Conservation (phyloP, 306 rosid species). For the Cicer judaicum region DNA sequence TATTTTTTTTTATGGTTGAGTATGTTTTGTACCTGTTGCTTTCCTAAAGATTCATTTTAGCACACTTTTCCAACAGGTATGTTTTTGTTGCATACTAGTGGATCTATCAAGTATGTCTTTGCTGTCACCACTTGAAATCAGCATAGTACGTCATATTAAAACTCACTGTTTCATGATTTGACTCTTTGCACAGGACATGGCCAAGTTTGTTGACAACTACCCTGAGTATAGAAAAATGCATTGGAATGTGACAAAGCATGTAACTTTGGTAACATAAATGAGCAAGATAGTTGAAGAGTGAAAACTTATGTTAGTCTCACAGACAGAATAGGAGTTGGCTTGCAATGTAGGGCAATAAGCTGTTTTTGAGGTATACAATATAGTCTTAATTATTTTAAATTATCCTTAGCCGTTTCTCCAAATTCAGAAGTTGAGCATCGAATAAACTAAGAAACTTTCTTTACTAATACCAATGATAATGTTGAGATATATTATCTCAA, state of each 20-base stretch:
- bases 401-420: slow-evolving; percentile 29
- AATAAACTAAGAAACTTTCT: slow-evolving; percentile 3
- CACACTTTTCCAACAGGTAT: too few relatives aligned
- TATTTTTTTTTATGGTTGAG: too few relatives aligned
- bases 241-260: slow-evolving; percentile 96
- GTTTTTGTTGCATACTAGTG: slow-evolving; percentile 55
- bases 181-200: slow-evolving; percentile 86
- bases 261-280: slow-evolving; percentile 93
- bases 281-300: slow-evolving; percentile 84
- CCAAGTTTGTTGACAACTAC: slow-evolving; percentile 91
- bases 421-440: slow-evolving; percentile 12
- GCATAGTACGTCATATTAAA: slow-evolving; percentile 2
- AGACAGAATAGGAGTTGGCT: slow-evolving; percentile 94
- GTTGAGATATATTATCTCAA: too few relatives aligned
- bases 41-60: too few relatives aligned
- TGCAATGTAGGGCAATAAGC: slow-evolving; percentile 96
- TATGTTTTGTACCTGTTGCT: too few relatives aligned
- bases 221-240: slow-evolving; percentile 96
- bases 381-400: slow-evolving; percentile 25
- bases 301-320: slow-evolving; percentile 88
- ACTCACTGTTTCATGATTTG: slow-evolving; percentile 38
- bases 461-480: neutral
- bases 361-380: slow-evolving; percentile 82
- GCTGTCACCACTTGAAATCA: slow-evolving; percentile 5
- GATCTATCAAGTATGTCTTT: slow-evolving; percentile 83